Percentiles rank a stretch among this genome's conserved stretches.
Conservation (phyloP, 495 filamentous ascomycete species). For the Penicillium cinerascens region DNA sequence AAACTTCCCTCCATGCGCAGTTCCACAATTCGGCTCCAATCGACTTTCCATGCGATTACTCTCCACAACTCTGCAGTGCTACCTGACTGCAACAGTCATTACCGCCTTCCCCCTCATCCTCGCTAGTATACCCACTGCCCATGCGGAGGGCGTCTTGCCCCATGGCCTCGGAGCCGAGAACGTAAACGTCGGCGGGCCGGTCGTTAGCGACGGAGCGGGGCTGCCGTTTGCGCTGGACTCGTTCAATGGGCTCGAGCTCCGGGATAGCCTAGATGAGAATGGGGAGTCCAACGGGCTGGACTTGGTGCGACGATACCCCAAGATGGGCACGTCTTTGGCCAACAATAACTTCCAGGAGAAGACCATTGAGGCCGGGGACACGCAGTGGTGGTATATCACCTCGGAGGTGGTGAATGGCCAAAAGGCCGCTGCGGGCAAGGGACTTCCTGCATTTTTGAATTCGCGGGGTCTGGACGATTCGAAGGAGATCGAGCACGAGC, state of each 20-base stretch:
- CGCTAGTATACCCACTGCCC: slow-evolving; percentile 49
- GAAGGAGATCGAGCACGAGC: slow-evolving; percentile 12
- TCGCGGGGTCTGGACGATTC: slow-evolving; percentile 5
- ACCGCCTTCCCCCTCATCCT: slow-evolving; percentile 53
- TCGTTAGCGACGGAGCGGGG: slow-evolving; percentile 19
- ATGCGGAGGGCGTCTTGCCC: slow-evolving; percentile 51
- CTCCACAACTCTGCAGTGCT: slow-evolving; percentile 63
- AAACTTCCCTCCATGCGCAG: slow-evolving; percentile 13
- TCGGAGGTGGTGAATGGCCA: slow-evolving; percentile 38
- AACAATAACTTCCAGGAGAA: slow-evolving; percentile 59
- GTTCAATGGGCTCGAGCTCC: slow-evolving; percentile 35
- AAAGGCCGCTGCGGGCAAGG: slow-evolving; percentile 23
- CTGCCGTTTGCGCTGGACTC: slow-evolving; percentile 30
- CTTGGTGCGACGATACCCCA: slow-evolving; percentile 58
- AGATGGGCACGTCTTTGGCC: slow-evolving; percentile 43
- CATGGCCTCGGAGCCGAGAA: slow-evolving; percentile 43
- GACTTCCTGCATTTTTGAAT: slow-evolving; percentile 38
- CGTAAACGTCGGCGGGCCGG: slow-evolving; percentile 28
- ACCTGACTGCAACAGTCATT: slow-evolving; percentile 60
- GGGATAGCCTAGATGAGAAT: slow-evolving; percentile 24
- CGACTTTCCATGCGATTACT: slow-evolving; percentile 53
- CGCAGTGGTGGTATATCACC: slow-evolving; percentile 54
- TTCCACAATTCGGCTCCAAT: slow-evolving; percentile 1
- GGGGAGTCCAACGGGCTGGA: slow-evolving; percentile 50
- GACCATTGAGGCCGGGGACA: slow-evolving; percentile 56